Base-by-base conservation (phyloP, 306 rosid genomes). In the Hippophae gyantsensis region DNA sequence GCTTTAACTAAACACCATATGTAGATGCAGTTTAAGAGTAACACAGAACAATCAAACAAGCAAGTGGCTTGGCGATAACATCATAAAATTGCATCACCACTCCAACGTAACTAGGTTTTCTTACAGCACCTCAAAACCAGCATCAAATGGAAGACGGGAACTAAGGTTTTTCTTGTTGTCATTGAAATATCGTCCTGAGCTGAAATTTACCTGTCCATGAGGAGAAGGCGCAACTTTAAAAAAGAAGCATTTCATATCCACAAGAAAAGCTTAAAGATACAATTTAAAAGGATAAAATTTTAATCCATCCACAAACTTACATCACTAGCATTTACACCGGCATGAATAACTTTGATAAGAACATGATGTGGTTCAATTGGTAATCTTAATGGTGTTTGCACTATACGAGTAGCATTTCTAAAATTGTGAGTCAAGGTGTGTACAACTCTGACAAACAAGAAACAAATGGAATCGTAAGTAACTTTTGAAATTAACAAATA, bases 321-420 rank as follows among this genome's bases (percentile, higher is more conserved):
- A 79, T 92, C 98, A 66, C 98, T 87, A 69, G 98, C 98, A 69
- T 92, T 92, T 70, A 92, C 98, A 12, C 98, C 96, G 67, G 96
- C 96, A 83, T 83, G 83, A 66, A 87, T 72, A 59, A 90, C 79
- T 78, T 90, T 90, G 63, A 90, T 83, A 42, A 92, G 87, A 74
- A 92, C 95, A 18, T 78, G 55, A 45, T 78, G 67, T 52, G 89
- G 82, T 68, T 73, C 64, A 72, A 92, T 64, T 51, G 98, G 98
- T 67, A 87, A 56, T 61, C 84, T 78, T 68, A 92, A 77, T 56
- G 95, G 83, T 13, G 79, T 32, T 11, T 76, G 82, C 73, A 92
- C 83, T 52, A 78, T 54, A 58, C 71, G 18, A 51, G 98, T 92
- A 63, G 98, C 98, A 46, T 78, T 77, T 54, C 95, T 80, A 55